phyloP scores from a whole-genome alignment of 2,329 filamentous ascomycete genomes.

The Colletotrichum spinosum region DNA sequence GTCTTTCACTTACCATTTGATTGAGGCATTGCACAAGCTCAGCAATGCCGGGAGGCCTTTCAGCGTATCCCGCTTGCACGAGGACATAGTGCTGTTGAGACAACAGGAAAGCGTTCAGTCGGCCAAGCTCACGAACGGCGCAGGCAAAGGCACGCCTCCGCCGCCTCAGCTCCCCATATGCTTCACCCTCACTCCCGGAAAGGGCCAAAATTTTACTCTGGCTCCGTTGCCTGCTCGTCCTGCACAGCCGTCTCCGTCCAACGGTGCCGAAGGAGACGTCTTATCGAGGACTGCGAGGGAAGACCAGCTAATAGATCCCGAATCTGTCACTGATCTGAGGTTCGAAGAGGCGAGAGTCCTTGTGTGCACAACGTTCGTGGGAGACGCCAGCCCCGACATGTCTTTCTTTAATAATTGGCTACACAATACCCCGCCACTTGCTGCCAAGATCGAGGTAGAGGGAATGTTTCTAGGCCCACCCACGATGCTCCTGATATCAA shows the following conservation, averaged over 20 bases:
- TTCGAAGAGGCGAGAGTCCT: constrained; percentile 74
- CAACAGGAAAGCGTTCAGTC: constrained; percentile 58
- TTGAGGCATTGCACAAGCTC: constrained; percentile 66
- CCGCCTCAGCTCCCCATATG: constrained; percentile 59
- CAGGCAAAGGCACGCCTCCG: constrained; percentile 49
- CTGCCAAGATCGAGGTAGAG: constrained; percentile 71
- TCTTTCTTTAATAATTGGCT: constrained; percentile 75
- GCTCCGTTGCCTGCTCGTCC: constrained; percentile 56
- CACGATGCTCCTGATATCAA: constrained; percentile 74
- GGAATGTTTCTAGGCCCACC: constrained; percentile 76
- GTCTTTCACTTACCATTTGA: constrained; percentile 69
- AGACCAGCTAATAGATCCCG: constrained; percentile 59
- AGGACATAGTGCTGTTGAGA: constrained; percentile 62
- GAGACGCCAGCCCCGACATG: constrained; percentile 74
- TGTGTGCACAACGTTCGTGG: constrained; percentile 75
- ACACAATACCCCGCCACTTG: constrained; percentile 67
- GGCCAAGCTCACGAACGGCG: constrained; percentile 58
- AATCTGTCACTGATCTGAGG: constrained; percentile 64
- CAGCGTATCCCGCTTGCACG: constrained; percentile 65
- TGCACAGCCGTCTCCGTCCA: constrained; percentile 45
- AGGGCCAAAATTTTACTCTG: constrained; percentile 64
- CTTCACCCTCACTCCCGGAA: constrained; percentile 67
- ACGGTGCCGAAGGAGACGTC: constrained; percentile 33
- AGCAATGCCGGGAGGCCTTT: constrained; percentile 63
- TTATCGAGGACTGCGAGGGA: constrained; percentile 45